These are phyloP conservation scores for Clarireedia monteithiana DNA, from an alignment of 2,329 filamentous ascomycete species.

Conservation along the genomic window DNA sequence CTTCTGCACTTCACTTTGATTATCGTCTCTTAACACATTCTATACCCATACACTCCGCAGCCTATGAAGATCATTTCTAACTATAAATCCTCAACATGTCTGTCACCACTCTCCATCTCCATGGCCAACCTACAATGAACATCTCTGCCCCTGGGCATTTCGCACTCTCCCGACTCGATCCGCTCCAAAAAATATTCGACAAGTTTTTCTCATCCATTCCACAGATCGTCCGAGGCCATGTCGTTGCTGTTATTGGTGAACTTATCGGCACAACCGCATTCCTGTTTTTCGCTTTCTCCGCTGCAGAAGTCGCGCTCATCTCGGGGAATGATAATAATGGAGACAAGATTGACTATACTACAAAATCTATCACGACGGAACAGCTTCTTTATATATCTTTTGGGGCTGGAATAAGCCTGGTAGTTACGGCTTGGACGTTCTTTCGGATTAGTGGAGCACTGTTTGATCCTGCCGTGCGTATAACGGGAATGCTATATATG, in stretches of 20 bases:
- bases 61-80: constrained; percentile 6
- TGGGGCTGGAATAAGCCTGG: constrained; percentile 27
- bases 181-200: constrained; percentile 15
- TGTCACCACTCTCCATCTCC: constrained; percentile 7
- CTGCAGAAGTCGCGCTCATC: constrained; percentile 20
- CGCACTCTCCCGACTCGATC: constrained; percentile 14
- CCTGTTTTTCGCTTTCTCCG: constrained; percentile 27
- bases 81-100: constrained; percentile 6
- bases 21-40: no score
- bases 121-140: constrained; percentile 14
- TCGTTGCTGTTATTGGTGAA: constrained; percentile 40
- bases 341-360: constrained; percentile 1
- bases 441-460: constrained; percentile 43
- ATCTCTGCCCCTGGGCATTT: constrained; percentile 12
- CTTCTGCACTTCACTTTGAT: no score
- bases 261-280: constrained; percentile 42
- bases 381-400: constrained; percentile 20
- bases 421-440: constrained; percentile 46
- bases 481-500: no score
- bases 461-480: constrained; percentile 41
- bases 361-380: constrained; percentile 21
- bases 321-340: constrained; percentile 22
- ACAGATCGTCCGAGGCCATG: constrained; percentile 32
- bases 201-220: constrained; percentile 15
- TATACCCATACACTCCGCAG: no score